A percentile compares a stretch with the other conserved stretches of the same genome.
phyloP scores from a whole-genome alignment of 495 filamentous ascomycete genomes.

The Aspergillus ellipticus region DNA sequence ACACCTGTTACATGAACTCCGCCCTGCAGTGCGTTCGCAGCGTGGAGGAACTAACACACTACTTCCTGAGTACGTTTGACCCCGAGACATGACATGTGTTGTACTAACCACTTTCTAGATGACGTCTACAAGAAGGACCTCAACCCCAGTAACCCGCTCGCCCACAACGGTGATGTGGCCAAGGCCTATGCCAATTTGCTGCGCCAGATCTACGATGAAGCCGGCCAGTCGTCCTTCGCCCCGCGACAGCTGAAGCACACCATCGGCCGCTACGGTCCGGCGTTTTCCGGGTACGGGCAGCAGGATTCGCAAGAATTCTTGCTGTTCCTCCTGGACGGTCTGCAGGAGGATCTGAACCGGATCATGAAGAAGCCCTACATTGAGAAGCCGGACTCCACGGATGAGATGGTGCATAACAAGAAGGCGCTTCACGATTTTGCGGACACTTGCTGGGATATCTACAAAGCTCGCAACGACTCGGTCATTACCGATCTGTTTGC shows the following conservation, averaged over 20 bases:
- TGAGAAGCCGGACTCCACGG: slow-evolving; percentile 95
- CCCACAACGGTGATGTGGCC: slow-evolving; percentile 78
- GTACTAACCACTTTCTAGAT: slow-evolving; percentile 36
- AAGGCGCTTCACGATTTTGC: slow-evolving; percentile 77
- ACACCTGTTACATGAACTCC: slow-evolving; percentile 99
- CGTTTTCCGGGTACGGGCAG: slow-evolving; percentile 92
- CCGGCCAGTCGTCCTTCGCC: slow-evolving; percentile 56
- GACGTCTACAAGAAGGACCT: slow-evolving; percentile 71
- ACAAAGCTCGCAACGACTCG: slow-evolving; percentile 89
- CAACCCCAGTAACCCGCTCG: slow-evolving; percentile 78
- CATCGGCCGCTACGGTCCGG: slow-evolving; percentile 72
- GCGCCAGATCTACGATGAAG: slow-evolving; percentile 61
- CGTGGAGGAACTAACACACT: slow-evolving; percentile 85
- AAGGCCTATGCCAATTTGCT: slow-evolving; percentile 73
- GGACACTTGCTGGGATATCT: slow-evolving; percentile 82
- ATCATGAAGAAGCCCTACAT: slow-evolving; percentile 96
- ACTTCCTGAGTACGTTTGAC: slow-evolving; percentile 67
- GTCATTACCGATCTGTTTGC: slow-evolving; percentile 92
- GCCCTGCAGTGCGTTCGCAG: slow-evolving; percentile 89
- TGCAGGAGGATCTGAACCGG: slow-evolving; percentile 92
- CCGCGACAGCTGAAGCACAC: slow-evolving; percentile 76
- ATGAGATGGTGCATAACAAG: slow-evolving; percentile 86
- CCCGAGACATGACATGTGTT: neutral
- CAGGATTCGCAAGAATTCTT: slow-evolving; percentile 97
- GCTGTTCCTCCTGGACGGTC: slow-evolving; percentile 90